A percentile compares a stretch with the other conserved stretches of the same genome.
Conservation (phyloP, 2,329 filamentous ascomycete species). For the Verticillium alfalfae region DNA sequence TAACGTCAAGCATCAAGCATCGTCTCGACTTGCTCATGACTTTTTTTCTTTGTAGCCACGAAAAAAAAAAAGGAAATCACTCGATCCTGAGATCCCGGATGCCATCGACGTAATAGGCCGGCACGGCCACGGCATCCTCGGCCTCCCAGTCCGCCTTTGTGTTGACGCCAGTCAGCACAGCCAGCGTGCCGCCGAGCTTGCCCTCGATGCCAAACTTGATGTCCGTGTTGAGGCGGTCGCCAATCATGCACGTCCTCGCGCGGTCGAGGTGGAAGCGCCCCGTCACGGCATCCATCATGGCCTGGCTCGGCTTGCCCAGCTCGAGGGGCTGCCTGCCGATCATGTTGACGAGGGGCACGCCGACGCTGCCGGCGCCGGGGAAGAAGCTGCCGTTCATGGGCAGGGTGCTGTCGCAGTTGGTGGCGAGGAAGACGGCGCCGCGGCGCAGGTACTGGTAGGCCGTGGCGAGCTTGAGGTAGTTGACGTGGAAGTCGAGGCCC, state of each 20-base stretch:
- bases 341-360: slow-evolving; percentile 72
- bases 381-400: slow-evolving; percentile 80
- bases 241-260: slow-evolving; percentile 86
- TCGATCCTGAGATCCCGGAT: slow-evolving; percentile 62
- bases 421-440: slow-evolving; percentile 84
- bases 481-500: slow-evolving; percentile 90
- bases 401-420: slow-evolving; percentile 86
- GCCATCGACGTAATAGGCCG: slow-evolving; percentile 77
- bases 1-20: background rate
- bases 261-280: slow-evolving; percentile 90
- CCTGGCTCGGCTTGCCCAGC: slow-evolving; percentile 91
- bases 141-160: slow-evolving; percentile 79
- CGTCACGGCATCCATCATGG: slow-evolving; percentile 99
- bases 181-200: slow-evolving; percentile 82
- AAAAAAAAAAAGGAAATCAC: background rate
- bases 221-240: slow-evolving; percentile 89
- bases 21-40: slow-evolving; percentile 2
- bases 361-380: slow-evolving; percentile 82
- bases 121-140: slow-evolving; percentile 62
- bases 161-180: slow-evolving; percentile 84
- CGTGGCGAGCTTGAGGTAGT: slow-evolving; percentile 84
- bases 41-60: background rate
- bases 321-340: slow-evolving; percentile 64
- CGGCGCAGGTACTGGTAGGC: slow-evolving; percentile 80
- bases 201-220: slow-evolving; percentile 94